These are phyloP conservation scores for Sporothrix pallida DNA, from an alignment of 2,329 filamentous ascomycete genomes.

Conservation along the genomic window DNA sequence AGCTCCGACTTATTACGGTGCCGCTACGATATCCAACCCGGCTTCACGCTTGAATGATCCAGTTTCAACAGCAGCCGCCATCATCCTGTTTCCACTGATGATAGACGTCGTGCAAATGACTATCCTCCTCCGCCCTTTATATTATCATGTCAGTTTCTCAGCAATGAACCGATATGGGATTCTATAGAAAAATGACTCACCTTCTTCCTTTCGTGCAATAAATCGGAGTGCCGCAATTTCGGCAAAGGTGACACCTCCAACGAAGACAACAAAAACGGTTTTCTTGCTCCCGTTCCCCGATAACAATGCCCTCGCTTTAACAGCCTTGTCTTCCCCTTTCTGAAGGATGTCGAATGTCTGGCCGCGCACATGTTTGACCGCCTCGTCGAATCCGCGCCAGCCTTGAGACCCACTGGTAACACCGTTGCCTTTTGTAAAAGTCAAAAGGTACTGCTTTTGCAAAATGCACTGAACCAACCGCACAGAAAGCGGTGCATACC, in stretches of 20 bases:
- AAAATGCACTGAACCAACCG: constrained; percentile 90
- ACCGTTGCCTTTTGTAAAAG: constrained; percentile 66
- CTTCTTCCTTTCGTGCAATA: constrained; percentile 81
- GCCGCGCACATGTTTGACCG: constrained; percentile 83
- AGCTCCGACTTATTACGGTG: background rate
- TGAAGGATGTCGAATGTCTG: constrained; percentile 91
- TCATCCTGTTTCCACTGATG: constrained; percentile 85
- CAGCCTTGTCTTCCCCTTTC: constrained; percentile 89
- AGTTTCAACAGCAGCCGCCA: constrained; percentile 82
- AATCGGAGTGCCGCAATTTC: constrained; percentile 94
- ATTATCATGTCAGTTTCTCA: constrained; percentile 1
- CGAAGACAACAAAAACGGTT: constrained; percentile 93
- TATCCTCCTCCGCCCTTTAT: constrained; percentile 63
- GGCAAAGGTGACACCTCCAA: constrained; percentile 95
- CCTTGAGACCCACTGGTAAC: constrained; percentile 68
- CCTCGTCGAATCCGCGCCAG: constrained; percentile 93
- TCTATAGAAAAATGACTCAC: constrained; percentile 47
- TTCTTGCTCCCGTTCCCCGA: constrained; percentile 77
- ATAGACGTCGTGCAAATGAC: constrained; percentile 93
- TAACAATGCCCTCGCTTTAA: constrained; percentile 82
- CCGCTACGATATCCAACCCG: background rate
- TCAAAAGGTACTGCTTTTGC: constrained; percentile 83
- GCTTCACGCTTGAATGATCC: constrained; percentile 61
- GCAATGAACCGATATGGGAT: too few species aligned
- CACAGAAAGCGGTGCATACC: constrained; percentile 91